phyloP scores from a whole-genome alignment of 371 early-diverging fungal genomes.

The Rhizopus sp. region DNA sequence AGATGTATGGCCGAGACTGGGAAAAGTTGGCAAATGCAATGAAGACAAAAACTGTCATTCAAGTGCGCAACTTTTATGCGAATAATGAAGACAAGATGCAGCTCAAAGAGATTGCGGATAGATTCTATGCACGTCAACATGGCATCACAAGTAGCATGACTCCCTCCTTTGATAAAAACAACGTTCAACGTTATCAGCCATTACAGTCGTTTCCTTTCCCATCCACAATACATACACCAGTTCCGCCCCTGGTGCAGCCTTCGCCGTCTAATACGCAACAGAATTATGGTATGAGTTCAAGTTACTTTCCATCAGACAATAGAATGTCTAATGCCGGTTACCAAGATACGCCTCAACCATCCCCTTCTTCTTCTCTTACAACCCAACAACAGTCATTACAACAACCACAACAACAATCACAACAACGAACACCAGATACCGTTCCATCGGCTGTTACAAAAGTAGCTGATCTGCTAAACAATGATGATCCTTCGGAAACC shows the following conservation, averaged over 20 bases:
- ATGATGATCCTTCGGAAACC: conserved; percentile 49
- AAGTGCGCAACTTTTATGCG: conserved; percentile 82
- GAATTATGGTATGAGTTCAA: conserved; percentile 10
- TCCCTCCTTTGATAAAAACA: conserved; percentile 18
- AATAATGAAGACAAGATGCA: conserved; percentile 72
- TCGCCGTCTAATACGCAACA: background rate
- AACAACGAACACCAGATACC: conserved; percentile 8
- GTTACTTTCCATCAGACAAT: conserved; percentile 10
- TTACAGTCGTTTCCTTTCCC: conserved; percentile 37
- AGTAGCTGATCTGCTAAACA: conserved; percentile 52
- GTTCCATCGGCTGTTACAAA: conserved; percentile 42
- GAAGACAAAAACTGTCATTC: conserved; percentile 78
- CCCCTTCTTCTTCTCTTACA: conserved; percentile 8
- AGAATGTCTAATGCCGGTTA: background rate
- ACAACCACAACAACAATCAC: no score
- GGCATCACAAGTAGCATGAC: conserved; percentile 8
- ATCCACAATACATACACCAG: conserved; percentile 20
- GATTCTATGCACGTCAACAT: conserved; percentile 28
- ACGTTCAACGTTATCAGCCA: conserved; percentile 26
- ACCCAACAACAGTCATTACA: conserved; percentile 11
- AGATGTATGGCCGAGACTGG: conserved; percentile 76
- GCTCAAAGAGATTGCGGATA: conserved; percentile 54
- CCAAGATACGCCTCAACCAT: conserved; percentile 5
- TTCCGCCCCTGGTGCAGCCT: background rate
- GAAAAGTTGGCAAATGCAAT: conserved; percentile 71